Evolutionary conservation across 1,284 basidiomycete genomes (phyloP), one percentile per base, ranked within the genome.

Genomic region (Bjerkandera adusta): DNA sequence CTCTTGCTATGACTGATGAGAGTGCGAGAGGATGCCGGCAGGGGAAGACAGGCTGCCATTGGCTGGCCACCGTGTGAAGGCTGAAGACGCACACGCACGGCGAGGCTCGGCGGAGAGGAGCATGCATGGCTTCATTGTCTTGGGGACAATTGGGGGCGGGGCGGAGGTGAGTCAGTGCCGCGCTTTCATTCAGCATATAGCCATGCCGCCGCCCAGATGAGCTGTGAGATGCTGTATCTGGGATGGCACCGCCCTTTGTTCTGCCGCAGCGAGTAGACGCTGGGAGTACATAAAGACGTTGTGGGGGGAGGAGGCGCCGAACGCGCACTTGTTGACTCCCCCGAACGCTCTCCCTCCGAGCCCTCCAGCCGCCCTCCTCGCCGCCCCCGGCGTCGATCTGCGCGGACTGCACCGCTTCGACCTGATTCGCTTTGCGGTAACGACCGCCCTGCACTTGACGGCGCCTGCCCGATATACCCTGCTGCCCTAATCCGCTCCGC

Each of bases 401-500:
- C n/a, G n/a, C n/a, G n/a, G n/a, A n/a, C n/a, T n/a, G n/a, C n/a
- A n/a, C n/a, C n/a, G n/a, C n/a, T n/a, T n/a, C n/a, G n/a, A n/a
- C n/a, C n/a, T n/a, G n/a, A n/a, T n/a, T n/a, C n/a, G n/a, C n/a
- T n/a, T n/a, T n/a, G n/a, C n/a, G n/a, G n/a, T n/a, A n/a, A n/a
- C n/a, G n/a, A n/a, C n/a, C n/a, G n/a, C n/a, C n/a, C n/a, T n/a
- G n/a, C n/a, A n/a, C n/a, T n/a, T n/a, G n/a, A n/a, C n/a, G n/a
- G n/a, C n/a, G n/a, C n/a, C n/a, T n/a, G n/a, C n/a, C n/a, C n/a
- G 29, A 43, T 43, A 43, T 43, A 34, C 30, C 8, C 30, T 22
- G 41, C 30, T n/a, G 41, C 26, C 41, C 39, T 11, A 16, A 5
- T 4, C 50, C 45, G 47, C 52, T 43, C 46, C 54, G 48, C 47